Evolutionary conservation across 805 yeast genomes (phyloP).

Genomic region (Wickerhamiella siamensis): DNA sequence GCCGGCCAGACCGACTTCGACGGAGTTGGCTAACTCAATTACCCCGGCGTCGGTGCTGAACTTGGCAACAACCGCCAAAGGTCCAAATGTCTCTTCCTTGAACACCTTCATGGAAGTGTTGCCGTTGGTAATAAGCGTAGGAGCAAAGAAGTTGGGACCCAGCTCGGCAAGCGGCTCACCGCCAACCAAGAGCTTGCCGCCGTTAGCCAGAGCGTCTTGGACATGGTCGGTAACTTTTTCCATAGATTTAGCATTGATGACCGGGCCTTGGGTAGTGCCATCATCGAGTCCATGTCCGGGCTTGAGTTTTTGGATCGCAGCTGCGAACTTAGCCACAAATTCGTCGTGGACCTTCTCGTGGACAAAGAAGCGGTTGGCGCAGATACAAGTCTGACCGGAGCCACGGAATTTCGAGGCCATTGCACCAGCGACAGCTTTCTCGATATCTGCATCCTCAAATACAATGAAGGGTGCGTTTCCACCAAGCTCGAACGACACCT

Average conservation of each 20-base stretch:
- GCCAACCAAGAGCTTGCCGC: constrained; percentile 51
- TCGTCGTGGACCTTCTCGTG: constrained; percentile 52
- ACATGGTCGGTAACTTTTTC: constrained; percentile 48
- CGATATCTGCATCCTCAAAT: constrained; percentile 58
- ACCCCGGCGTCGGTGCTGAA: constrained; percentile 55
- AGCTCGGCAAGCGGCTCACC: constrained; percentile 41
- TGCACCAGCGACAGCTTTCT: constrained; percentile 51
- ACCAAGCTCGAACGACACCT: constrained; percentile 59
- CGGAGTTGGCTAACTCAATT: constrained; percentile 44
- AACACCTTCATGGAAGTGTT: constrained; percentile 33
- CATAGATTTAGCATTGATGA: constrained; percentile 50
- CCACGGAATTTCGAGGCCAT: constrained; percentile 57
- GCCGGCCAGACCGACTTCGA: constrained; percentile 64
- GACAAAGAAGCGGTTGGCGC: constrained; percentile 58
- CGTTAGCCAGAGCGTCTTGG: constrained; percentile 48
- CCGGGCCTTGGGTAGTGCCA: constrained; percentile 61
- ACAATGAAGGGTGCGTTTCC: constrained; percentile 73
- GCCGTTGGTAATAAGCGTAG: constrained; percentile 52
- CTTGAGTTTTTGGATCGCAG: constrained; percentile 31
- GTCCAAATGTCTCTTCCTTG: constrained; percentile 72
- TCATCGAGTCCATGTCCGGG: constrained; percentile 51
- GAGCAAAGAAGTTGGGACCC: constrained; percentile 52
- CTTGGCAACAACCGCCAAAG: constrained; percentile 55
- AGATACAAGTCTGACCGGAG: constrained; percentile 70
- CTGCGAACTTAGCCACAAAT: constrained; percentile 37